Percentiles rank a stretch among this genome's conserved stretches.
Evolutionary conservation across 2,329 filamentous ascomycete species (phyloP).

Genomic region (Colletotrichum shisoi): DNA sequence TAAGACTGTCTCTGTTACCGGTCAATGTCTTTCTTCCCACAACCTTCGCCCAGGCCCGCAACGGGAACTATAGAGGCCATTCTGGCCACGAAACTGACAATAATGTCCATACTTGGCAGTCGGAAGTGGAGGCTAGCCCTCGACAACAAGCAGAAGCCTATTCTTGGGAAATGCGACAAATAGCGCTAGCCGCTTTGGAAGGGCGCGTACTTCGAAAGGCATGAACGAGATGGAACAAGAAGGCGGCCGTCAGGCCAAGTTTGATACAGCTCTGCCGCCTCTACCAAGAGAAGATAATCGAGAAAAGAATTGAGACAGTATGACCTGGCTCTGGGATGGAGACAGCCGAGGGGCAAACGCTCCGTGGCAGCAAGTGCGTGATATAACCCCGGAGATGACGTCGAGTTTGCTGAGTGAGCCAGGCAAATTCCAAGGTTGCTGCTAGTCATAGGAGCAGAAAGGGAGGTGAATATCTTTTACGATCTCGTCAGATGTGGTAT

Average conservation of each 20-base stretch:
- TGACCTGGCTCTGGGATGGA: too few relatives aligned
- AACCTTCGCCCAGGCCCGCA: not conserved
- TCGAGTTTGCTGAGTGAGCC: not conserved
- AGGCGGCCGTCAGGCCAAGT: not conserved
- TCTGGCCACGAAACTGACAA: conserved; percentile 13
- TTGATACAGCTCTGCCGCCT: not conserved
- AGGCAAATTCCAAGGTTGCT: conserved; percentile 11
- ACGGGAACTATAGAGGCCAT: not conserved
- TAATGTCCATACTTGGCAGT: conserved; percentile 1
- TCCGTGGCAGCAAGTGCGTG: not conserved
- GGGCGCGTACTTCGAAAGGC: not conserved
- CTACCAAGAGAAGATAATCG: not conserved
- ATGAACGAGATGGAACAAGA: not conserved
- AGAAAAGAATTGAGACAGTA: not conserved
- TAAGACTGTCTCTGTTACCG: not conserved
- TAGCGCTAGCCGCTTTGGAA: not conserved
- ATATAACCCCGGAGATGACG: conserved; percentile 5
- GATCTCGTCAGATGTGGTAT: not conserved
- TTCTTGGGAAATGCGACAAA: not conserved
- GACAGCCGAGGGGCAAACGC: not conserved
- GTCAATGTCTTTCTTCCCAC: not conserved
- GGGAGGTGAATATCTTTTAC: not conserved
- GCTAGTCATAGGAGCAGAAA: conserved; percentile 16
- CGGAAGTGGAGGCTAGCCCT: not conserved
- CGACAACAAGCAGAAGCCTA: not conserved